Evolutionary conservation across 2,329 filamentous ascomycete species (phyloP), one percentile per base, ranked within the genome.

Genomic region (Aspergillus fructus): DNA sequence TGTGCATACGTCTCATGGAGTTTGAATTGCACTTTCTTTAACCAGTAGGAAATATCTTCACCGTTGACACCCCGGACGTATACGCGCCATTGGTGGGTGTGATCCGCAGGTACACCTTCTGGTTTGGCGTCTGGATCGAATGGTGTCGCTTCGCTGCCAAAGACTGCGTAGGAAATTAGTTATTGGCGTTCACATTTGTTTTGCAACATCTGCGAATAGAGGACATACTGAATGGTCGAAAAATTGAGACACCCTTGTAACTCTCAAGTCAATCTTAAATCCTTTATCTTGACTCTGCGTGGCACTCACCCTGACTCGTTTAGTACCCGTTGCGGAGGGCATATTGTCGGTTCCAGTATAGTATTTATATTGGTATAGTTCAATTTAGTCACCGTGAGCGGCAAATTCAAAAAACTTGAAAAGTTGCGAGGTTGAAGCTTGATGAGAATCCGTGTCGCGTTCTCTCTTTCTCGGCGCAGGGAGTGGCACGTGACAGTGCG

Each of bases 21-120:
- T 76, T 97, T 97, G 79, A 99, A 99, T 74, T 97, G 93, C 1
- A 99, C 93, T 68, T 96, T 93, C 58, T 93, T 91, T 64, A 97
- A 83, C 92, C 94, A 99, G 75, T 96, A 94, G 27, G 90, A 92
- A 64, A 97, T 89, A 71, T 96, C 91, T 59, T 91, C 90, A 73
- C 91, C 90, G 68, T 96, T 91, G 53, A 96, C 82, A 47, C 93
- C 91, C 71, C 90, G 90, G 57, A 99, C 91, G 74, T 96, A 97
- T 62, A 97, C 91, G 69, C 89, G 88, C 94, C 94, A 99, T 62
- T 90, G 91, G 79, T 97, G 96, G 33, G 93, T 97, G 80, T 99
- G 94, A 75, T 96, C 93, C 60, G 90, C 84, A 23, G 93, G 91
- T 4, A 91, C 85, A 70, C 87, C 84, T 21, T 86, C 79, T 2